Evolutionary conservation across 2,329 filamentous ascomycete species (phyloP), one percentile per base, ranked within the genome.

Genomic region (Fusarium acutatum): DNA sequence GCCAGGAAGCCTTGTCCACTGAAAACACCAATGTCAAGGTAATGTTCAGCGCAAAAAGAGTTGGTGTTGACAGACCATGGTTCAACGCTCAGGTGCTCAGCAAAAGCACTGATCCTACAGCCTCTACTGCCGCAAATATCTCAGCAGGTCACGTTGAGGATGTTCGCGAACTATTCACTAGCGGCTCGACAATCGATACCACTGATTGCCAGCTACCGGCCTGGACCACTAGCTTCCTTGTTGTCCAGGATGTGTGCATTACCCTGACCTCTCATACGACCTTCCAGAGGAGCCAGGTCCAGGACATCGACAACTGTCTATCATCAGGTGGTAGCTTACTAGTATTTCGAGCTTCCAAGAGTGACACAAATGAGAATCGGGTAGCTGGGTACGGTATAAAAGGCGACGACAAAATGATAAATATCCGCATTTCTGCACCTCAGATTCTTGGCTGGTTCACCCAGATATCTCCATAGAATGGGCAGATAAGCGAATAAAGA

Each of bases 321-420:
- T 52, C 32, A 35, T 37, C 32, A 2, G 30, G 13, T 35, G n/a
- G 49, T 22, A 37, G 17, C 18, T 52, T 52, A 13, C 4, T 50
- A 41, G 5, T 1, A 6, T 41, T 41, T 41, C 38, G 2, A 9
- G 13, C 38, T n/a, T 40, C 2, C 22, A 41, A 4, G 22, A 41
- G 22, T 41, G 38, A 15, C 3, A 41, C 8, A 3, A 1, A 6
- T 4, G 5, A 22, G 3, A 41, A 10, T 1, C 13, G 15, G 3
- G 22, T 14, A 10, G 14, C 40, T 41, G 38, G 13, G 0, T 41
- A 24, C 22, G 0, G 1, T 4, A 4, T 10, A 2, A n/a, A 41
- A 5, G 3, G 47, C 3, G 30, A 50, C 17, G 6, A 24, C 0
- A 50, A 7, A 11, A 34, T 10, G 12, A 14, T 34, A 9, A 3